Percentiles rank a stretch among this genome's conserved stretches.
These are phyloP conservation scores for Mycena kentingensis DNA, from an alignment of 768 basidiomycete species.

Conservation along the genomic window DNA sequence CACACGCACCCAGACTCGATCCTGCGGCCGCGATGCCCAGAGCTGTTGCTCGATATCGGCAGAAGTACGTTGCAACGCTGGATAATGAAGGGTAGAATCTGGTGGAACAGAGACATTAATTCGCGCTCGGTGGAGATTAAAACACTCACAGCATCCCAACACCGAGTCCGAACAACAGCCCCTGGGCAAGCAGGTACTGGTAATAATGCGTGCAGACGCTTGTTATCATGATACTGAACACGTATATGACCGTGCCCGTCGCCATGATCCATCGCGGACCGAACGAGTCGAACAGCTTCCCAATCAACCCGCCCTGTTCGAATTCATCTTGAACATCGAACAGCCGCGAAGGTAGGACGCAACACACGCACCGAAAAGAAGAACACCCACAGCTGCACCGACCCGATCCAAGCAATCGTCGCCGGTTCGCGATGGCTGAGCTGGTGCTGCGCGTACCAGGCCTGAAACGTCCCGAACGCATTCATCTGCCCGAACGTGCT, in stretches of 20 bases:
- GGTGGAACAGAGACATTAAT: constrained; percentile 6
- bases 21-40: constrained; percentile 72
- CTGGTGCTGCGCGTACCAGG: constrained; percentile 67
- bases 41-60: constrained; percentile 66
- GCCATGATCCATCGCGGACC: constrained; percentile 59
- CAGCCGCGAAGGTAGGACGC: not conserved
- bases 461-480: constrained; percentile 72
- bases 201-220: constrained; percentile 60
- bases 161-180: constrained; percentile 64
- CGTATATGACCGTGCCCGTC: constrained; percentile 51
- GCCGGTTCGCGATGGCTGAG: constrained; percentile 54
- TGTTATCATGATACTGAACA: constrained; percentile 57
- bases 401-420: constrained; percentile 72
- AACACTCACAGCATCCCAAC: constrained; percentile 60
- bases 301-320: constrained; percentile 60
- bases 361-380: constrained; percentile 63
- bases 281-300: constrained; percentile 59
- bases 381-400: constrained; percentile 67
- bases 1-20: constrained; percentile 55
- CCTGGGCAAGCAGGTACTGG: constrained; percentile 65
- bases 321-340: not conserved
- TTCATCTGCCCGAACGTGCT: constrained; percentile 73
- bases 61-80: constrained; percentile 67
- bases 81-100: constrained; percentile 74
- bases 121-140: constrained; percentile 1